Evolutionary conservation across 1,284 basidiomycete genomes (phyloP).

Genomic region (Cryptococcus maquisensis): DNA sequence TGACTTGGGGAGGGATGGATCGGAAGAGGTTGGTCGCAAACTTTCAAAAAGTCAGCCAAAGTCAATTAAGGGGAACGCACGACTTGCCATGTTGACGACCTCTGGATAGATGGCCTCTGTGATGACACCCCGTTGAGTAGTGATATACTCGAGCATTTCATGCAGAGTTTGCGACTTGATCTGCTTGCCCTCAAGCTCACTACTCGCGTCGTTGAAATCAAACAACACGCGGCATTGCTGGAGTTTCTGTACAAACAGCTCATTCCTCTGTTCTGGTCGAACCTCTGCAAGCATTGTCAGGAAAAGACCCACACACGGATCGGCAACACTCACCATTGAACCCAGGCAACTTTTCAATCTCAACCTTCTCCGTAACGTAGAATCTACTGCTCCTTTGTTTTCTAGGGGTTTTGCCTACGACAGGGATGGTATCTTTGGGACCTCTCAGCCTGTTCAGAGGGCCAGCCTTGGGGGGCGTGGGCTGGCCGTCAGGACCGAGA

Average conservation of each 20-base stretch:
- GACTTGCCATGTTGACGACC: slow-evolving; percentile 90
- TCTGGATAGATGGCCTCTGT: slow-evolving; percentile 98
- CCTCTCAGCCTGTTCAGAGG: slow-evolving; percentile 49
- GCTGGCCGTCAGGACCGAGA: slow-evolving; percentile 38
- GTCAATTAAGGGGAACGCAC: background rate
- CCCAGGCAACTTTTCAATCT: slow-evolving; percentile 90
- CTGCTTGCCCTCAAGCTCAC: slow-evolving; percentile 95
- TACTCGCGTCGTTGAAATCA: slow-evolving; percentile 97
- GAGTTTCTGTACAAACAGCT: slow-evolving; percentile 91
- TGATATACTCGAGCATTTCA: slow-evolving; percentile 99
- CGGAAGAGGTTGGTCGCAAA: slow-evolving; percentile 97
- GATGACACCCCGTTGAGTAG: slow-evolving; percentile 91
- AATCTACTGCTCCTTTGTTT: slow-evolving; percentile 96
- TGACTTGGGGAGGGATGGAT: slow-evolving; percentile 98
- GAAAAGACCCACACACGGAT: background rate
- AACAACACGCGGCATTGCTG: slow-evolving; percentile 95
- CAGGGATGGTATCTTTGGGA: slow-evolving; percentile 88
- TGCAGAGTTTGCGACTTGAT: slow-evolving; percentile 97
- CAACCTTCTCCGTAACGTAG: slow-evolving; percentile 91
- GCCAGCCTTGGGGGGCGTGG: slow-evolving; percentile 51
- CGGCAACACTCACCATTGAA: slow-evolving; percentile 68
- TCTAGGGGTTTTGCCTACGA: slow-evolving; percentile 87
- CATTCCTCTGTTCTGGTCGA: slow-evolving; percentile 77
- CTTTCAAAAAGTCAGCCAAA: slow-evolving; percentile 49
- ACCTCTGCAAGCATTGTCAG: slow-evolving; percentile 62